These are phyloP conservation scores for Rutstroemia sp. DNA, from an alignment of 2,329 filamentous ascomycete species.

Conservation along the genomic window DNA sequence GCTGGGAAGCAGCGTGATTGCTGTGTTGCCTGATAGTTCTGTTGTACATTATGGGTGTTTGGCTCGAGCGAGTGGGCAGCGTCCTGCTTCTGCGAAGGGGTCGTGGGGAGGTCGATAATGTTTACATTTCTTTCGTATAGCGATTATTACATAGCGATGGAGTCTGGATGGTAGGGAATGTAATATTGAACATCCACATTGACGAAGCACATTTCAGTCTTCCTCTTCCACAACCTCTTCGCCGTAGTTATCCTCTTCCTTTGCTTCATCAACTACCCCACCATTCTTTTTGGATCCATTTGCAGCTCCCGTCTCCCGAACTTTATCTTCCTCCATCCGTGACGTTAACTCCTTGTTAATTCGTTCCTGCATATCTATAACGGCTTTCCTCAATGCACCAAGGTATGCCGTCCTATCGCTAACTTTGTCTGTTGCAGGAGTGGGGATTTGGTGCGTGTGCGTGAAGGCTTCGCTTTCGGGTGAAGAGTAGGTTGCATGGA, in stretches of 20 bases:
- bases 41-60: conserved; percentile 80
- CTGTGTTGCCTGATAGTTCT: conserved; percentile 76
- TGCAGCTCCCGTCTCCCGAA: conserved; percentile 33
- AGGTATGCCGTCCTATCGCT: conserved; percentile 54
- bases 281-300: conserved; percentile 29
- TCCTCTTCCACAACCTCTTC: conserved; percentile 71
- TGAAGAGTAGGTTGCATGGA: conserved; percentile 45
- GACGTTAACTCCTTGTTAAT: conserved; percentile 65
- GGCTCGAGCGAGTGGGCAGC: conserved; percentile 41
- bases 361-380: conserved; percentile 51
- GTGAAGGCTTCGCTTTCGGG: conserved; percentile 41
- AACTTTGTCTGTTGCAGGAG: conserved; percentile 32
- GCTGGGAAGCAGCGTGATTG: conserved; percentile 82
- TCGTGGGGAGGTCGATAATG: conserved; percentile 19
- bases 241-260: conserved; percentile 74
- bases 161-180: conserved; percentile 14
- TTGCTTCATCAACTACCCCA: conserved; percentile 41
- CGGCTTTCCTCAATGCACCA: conserved; percentile 47
- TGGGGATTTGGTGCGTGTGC: conserved; percentile 32
- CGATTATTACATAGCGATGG: conserved; percentile 22
- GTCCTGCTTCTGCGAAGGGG: conserved; percentile 17
- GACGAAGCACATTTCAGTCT: conserved; percentile 29
- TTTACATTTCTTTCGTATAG: conserved; percentile 8
- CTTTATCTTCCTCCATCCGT: conserved; percentile 69
- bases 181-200: conserved; percentile 4